phyloP scores from a whole-genome alignment of 768 basidiomycete species.

The Leucocoprinus sp. region DNA sequence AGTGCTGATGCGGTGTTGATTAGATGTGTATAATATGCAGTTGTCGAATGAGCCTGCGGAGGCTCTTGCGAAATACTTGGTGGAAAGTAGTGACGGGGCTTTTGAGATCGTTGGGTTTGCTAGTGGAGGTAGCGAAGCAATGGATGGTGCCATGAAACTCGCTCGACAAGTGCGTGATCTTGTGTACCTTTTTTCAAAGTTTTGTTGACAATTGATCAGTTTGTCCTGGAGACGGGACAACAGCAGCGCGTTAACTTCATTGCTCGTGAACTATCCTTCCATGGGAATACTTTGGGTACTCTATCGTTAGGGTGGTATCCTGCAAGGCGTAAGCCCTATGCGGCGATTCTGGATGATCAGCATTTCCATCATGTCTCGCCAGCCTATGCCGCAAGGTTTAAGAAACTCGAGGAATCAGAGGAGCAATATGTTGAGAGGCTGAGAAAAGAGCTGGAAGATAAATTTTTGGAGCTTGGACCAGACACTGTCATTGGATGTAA shows the following conservation, averaged over 20 bases:
- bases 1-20: neutral
- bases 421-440: conserved; percentile 75
- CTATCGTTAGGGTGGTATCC: conserved; percentile 65
- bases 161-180: conserved; percentile 53
- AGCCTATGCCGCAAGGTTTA: conserved; percentile 78
- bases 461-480: conserved; percentile 75
- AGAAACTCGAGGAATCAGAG: conserved; percentile 59
- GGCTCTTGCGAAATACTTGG: conserved; percentile 58
- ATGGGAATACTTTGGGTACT: conserved; percentile 75
- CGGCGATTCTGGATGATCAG: conserved; percentile 49
- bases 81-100: conserved; percentile 62
- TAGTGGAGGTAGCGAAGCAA: conserved; percentile 77
- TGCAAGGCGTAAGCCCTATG: conserved; percentile 59
- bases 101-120: conserved; percentile 67
- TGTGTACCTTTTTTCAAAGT: too few species aligned
- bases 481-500: conserved; percentile 77
- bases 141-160: conserved; percentile 82
- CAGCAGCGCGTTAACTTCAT: conserved; percentile 71
- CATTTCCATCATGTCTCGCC: conserved; percentile 84
- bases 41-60: conserved; percentile 77
- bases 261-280: conserved; percentile 69
- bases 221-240: conserved; percentile 64
- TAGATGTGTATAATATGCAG: conserved; percentile 87
- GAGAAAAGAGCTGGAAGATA: conserved; percentile 74
- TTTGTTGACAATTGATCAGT: conserved; percentile 29